These are phyloP conservation scores for Emericellopsis terricola DNA, from an alignment of 495 filamentous ascomycete species.

Conservation along the genomic window DNA sequence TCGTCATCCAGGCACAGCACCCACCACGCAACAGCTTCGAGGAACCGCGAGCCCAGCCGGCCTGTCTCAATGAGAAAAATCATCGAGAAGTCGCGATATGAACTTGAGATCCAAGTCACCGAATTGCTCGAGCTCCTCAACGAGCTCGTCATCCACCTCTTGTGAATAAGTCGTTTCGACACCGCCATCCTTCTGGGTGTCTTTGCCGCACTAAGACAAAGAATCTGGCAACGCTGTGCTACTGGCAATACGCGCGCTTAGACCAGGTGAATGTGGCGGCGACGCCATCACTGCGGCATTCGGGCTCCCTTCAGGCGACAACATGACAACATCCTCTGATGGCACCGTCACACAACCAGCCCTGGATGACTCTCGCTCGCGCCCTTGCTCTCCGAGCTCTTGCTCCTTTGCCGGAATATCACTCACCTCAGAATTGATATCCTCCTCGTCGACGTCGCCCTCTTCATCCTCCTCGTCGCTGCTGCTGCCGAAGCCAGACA, in stretches of 20 bases:
- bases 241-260: too few relatives aligned
- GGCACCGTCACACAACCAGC: not conserved
- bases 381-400: too few relatives aligned
- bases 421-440: slow-evolving; percentile 35
- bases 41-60: too few relatives aligned
- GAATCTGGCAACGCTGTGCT: too few relatives aligned
- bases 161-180: too few relatives aligned
- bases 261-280: not conserved
- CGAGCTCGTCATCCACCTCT: not conserved
- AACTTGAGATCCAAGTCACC: not conserved
- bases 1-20: too few relatives aligned
- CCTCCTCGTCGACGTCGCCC: slow-evolving; percentile 66
- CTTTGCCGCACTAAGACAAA: too few relatives aligned
- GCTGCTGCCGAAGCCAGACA: slow-evolving; percentile 88
- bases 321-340: slow-evolving; percentile 3
- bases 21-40: too few relatives aligned
- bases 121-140: not conserved
- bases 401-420: slow-evolving; percentile 5
- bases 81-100: too few relatives aligned
- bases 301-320: slow-evolving; percentile 1
- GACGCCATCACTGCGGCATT: not conserved
- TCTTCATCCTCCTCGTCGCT: slow-evolving; percentile 97
- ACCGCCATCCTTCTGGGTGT: too few relatives aligned
- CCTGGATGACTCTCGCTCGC: slow-evolving; percentile 1
- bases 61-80: too few relatives aligned